phyloP scores from a whole-genome alignment of 495 filamentous ascomycete species.

The Hypoxylon fuscum region DNA sequence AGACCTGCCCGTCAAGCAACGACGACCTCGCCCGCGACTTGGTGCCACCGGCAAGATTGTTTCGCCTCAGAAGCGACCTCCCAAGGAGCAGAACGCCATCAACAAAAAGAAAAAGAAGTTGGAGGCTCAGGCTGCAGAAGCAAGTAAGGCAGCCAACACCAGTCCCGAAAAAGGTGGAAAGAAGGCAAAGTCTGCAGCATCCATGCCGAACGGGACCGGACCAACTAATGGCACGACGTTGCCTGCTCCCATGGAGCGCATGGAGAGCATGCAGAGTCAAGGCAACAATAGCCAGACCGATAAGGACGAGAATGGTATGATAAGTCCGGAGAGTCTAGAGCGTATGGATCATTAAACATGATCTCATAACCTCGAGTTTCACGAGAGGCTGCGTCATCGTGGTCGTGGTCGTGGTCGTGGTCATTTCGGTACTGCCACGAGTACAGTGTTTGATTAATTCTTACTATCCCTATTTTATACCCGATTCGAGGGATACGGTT shows the following conservation, averaged over 20 bases:
- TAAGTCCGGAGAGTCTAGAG: slow-evolving; percentile 73
- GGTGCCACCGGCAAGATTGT: slow-evolving; percentile 96
- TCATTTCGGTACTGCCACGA: neutral
- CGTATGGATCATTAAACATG: slow-evolving; percentile 29
- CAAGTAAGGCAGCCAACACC: slow-evolving; percentile 44
- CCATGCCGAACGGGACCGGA: slow-evolving; percentile 47
- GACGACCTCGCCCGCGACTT: slow-evolving; percentile 89
- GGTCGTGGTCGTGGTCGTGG: too few species aligned
- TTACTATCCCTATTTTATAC: slow-evolving; percentile 34
- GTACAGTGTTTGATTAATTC: slow-evolving; percentile 23
- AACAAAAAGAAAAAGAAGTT: slow-evolving; percentile 80
- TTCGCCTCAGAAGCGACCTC: slow-evolving; percentile 86
- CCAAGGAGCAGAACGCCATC: slow-evolving; percentile 74
- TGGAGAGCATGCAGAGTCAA: slow-evolving; percentile 61
- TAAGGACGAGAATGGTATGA: slow-evolving; percentile 68
- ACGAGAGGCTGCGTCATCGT: too few species aligned
- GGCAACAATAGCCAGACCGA: slow-evolving; percentile 62
- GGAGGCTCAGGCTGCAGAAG: slow-evolving; percentile 57
- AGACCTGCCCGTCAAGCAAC: slow-evolving; percentile 89
- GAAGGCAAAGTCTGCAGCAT: slow-evolving; percentile 47
- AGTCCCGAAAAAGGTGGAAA: slow-evolving; percentile 57
- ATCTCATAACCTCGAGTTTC: too few species aligned
- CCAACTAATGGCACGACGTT: slow-evolving; percentile 26
- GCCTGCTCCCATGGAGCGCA: slow-evolving; percentile 56
- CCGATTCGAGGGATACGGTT: slow-evolving; percentile 16